Conservation (phyloP, 495 filamentous ascomycete species). For the Trichoderma erinaceum region DNA sequence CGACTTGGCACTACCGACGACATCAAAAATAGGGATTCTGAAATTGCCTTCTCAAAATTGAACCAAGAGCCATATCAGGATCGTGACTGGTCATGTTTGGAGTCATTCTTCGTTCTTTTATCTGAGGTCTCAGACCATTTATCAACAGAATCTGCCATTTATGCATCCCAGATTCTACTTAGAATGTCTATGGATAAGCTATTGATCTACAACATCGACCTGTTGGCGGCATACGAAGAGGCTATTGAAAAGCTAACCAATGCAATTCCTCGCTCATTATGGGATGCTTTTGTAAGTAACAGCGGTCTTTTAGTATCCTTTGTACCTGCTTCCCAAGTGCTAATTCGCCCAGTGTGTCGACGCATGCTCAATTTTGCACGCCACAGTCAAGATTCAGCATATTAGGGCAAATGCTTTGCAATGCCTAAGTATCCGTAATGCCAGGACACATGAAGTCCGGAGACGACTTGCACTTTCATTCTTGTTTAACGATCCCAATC, state of each 20-base stretch:
- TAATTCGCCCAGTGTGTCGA: background rate
- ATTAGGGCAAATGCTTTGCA: constrained; percentile 33
- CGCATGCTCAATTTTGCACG: background rate
- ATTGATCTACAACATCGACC: constrained; percentile 31
- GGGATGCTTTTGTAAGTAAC: constrained; percentile 28
- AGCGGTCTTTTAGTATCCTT: background rate
- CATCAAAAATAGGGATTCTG: constrained; percentile 21
- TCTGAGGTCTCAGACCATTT: constrained; percentile 25
- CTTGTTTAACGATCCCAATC: constrained; percentile 48
- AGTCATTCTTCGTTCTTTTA: constrained; percentile 31
- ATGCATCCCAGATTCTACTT: constrained; percentile 41
- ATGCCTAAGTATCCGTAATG: constrained; percentile 48
- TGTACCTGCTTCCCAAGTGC: background rate
- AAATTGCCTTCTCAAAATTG: constrained; percentile 19
- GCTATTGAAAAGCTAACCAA: constrained; percentile 24
- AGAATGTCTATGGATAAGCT: constrained; percentile 56
- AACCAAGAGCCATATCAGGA: constrained; percentile 27
- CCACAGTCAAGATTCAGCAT: constrained; percentile 15
- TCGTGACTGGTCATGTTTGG: constrained; percentile 31
- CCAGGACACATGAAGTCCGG: constrained; percentile 55
- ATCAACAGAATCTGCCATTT: constrained; percentile 23
- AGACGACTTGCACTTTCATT: constrained; percentile 69
- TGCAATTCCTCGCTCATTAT: constrained; percentile 20
- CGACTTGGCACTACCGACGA: constrained; percentile 35
- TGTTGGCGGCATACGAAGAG: constrained; percentile 31